Evolutionary conservation across 2,329 filamentous ascomycete genomes (phyloP).

Genomic region (Sporothrix dimorphospora): DNA sequence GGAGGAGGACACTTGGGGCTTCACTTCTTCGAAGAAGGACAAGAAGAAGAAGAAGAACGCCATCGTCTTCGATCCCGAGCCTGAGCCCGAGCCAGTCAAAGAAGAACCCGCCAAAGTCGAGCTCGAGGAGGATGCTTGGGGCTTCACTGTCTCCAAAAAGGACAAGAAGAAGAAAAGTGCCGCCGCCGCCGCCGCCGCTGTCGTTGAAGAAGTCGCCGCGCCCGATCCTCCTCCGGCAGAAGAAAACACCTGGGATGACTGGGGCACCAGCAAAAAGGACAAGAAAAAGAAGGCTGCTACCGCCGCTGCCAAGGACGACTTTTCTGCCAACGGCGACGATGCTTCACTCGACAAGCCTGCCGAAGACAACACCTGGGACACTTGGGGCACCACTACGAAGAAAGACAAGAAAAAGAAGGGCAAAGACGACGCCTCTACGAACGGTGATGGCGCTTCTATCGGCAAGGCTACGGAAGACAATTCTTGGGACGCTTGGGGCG

Average conservation of each 20-base stretch:
- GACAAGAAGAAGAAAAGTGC: conserved; percentile 37
- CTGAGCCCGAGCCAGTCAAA: conserved; percentile 31
- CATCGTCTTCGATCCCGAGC: conserved; percentile 7
- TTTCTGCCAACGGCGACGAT: conserved; percentile 31
- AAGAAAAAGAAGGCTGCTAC: conserved; percentile 39
- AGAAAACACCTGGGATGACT: neutral
- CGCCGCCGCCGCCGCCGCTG: neutral
- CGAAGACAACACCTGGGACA: conserved; percentile 27
- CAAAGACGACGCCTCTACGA: conserved; percentile 28
- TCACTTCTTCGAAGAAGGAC: conserved; percentile 34
- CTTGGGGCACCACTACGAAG: conserved; percentile 21
- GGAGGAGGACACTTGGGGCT: conserved; percentile 36
- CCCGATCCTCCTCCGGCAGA: conserved; percentile 1
- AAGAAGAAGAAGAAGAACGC: conserved; percentile 36
- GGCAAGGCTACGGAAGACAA: conserved; percentile 34
- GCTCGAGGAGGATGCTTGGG: conserved; percentile 29
- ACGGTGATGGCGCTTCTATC: conserved; percentile 14
- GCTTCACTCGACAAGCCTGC: conserved; percentile 35
- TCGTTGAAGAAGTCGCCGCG: conserved; percentile 22
- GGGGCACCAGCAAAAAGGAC: conserved; percentile 44
- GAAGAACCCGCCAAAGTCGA: conserved; percentile 22
- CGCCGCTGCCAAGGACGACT: neutral
- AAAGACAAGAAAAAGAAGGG: conserved; percentile 34
- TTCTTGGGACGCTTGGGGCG: conserved; percentile 39
- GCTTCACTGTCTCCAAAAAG: conserved; percentile 30